These are phyloP conservation scores for Venturiaceae sp. DNA, from an alignment of 2,329 filamentous ascomycete genomes.

Conservation along the genomic window DNA sequence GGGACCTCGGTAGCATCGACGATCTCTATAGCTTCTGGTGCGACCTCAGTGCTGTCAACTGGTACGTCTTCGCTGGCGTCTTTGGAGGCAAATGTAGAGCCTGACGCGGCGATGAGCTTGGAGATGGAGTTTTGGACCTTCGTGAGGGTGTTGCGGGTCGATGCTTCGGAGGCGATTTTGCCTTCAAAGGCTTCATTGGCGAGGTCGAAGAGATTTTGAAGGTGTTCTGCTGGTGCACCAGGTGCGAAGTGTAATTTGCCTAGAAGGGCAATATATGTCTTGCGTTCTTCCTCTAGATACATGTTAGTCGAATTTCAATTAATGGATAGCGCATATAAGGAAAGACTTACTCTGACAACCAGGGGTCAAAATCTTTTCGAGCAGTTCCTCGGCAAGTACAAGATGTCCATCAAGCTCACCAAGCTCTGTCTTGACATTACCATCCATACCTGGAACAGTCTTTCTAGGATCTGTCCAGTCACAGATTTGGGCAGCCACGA, in stretches of 20 bases:
- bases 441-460: slow-evolving; percentile 37
- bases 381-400: slow-evolving; percentile 63
- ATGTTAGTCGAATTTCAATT: slow-evolving; percentile 17
- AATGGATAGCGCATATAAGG: slow-evolving; percentile 11
- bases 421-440: slow-evolving; percentile 37
- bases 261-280: slow-evolving; percentile 65
- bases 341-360: slow-evolving; percentile 51
- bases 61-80: slow-evolving; percentile 10
- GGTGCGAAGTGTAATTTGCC: slow-evolving; percentile 74
- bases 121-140: slow-evolving; percentile 42
- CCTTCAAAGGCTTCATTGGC: slow-evolving; percentile 37
- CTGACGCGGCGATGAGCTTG: slow-evolving; percentile 36
- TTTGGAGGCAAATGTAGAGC: not conserved
- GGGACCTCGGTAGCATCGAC: slow-evolving; percentile 7
- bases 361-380: slow-evolving; percentile 62
- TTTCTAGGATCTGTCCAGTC: slow-evolving; percentile 96
- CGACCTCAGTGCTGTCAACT: not conserved
- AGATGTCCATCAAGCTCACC: slow-evolving; percentile 74
- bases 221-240: slow-evolving; percentile 34
- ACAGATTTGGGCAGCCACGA: slow-evolving; percentile 72
- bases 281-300: slow-evolving; percentile 69
- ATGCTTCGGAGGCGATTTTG: slow-evolving; percentile 40
- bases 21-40: not conserved
- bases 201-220: slow-evolving; percentile 33
- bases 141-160: slow-evolving; percentile 43